These are phyloP conservation scores for Auricularia auricula-judae DNA, from an alignment of 768 basidiomycete species.

Conservation along the genomic window DNA sequence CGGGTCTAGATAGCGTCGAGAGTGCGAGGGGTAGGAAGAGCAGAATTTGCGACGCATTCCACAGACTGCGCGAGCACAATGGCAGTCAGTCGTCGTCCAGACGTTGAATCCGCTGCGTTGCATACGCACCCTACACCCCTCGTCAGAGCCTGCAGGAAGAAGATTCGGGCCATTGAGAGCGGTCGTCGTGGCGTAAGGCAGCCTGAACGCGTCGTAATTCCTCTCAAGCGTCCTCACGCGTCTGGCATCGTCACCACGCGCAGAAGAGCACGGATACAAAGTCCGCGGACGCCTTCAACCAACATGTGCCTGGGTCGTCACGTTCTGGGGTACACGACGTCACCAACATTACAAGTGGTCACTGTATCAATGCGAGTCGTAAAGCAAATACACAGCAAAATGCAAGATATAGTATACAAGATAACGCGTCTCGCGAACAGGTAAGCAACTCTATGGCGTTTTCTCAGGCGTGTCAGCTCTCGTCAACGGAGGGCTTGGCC, in stretches of 20 bases:
- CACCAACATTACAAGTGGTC: background rate
- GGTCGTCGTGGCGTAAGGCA: background rate
- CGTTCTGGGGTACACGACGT: background rate
- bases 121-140: background rate
- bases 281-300: background rate
- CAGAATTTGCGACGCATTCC: constrained; percentile 69
- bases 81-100: background rate
- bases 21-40: constrained; percentile 77
- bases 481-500: constrained; percentile 10
- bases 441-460: background rate
- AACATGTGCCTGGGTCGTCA: background rate
- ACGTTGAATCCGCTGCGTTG: background rate
- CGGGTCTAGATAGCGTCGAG: constrained; percentile 67
- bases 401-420: background rate
- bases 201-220: background rate
- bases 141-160: background rate
- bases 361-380: background rate
- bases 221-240: background rate
- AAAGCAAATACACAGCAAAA: background rate
- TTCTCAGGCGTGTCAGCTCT: background rate
- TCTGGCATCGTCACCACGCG: background rate
- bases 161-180: background rate
- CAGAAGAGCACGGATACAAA: background rate
- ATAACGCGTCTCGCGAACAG: background rate
- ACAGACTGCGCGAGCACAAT: constrained; percentile 34